These are phyloP conservation scores for Tricholoma hemisulphureum DNA, from an alignment of 768 basidiomycete genomes.

Conservation along the genomic window DNA sequence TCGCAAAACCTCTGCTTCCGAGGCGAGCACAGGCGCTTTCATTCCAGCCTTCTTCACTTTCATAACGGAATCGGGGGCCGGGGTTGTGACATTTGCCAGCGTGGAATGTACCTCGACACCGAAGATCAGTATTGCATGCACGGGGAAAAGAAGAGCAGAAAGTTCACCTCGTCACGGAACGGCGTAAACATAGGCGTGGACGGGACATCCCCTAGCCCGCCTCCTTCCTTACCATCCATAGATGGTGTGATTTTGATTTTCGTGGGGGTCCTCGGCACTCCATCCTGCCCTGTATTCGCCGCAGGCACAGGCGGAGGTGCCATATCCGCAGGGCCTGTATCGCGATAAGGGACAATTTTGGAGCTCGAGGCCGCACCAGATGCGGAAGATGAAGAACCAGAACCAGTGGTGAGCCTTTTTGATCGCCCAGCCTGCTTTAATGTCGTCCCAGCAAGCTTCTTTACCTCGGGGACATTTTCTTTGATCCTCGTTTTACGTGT, in stretches of 20 bases:
- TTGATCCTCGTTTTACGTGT: conserved; percentile 77
- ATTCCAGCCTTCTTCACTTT: conserved; percentile 54
- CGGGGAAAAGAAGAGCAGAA: conserved; percentile 6
- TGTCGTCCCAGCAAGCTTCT: conserved; percentile 66
- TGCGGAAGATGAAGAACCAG: conserved; percentile 26
- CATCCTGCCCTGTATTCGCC: conserved; percentile 24
- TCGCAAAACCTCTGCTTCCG: conserved; percentile 76
- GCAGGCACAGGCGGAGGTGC: conserved; percentile 39
- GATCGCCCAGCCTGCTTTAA: conserved; percentile 60
- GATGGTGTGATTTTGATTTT: conserved; percentile 37
- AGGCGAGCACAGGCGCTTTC: conserved; percentile 42
- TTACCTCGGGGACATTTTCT: conserved; percentile 71
- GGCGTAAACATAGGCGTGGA: conserved; percentile 64
- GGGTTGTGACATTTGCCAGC: conserved; percentile 28
- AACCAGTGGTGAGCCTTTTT: conserved; percentile 47
- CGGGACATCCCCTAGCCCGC: conserved; percentile 28
- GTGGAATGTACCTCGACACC: conserved; percentile 22
- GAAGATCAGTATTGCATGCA: conserved; percentile 13
- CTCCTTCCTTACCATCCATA: conserved; percentile 32
- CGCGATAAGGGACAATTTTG: conserved; percentile 65
- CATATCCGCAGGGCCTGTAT: conserved; percentile 52
- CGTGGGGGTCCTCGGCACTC: conserved; percentile 30
- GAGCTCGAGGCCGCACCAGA: conserved; percentile 38
- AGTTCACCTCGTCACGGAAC: conserved; percentile 68
- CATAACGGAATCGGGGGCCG: conserved; percentile 60